Percentiles rank a stretch among this genome's conserved stretches.
Conservation (phyloP, 306 rosid species). For the Dalbergia oliveri region DNA sequence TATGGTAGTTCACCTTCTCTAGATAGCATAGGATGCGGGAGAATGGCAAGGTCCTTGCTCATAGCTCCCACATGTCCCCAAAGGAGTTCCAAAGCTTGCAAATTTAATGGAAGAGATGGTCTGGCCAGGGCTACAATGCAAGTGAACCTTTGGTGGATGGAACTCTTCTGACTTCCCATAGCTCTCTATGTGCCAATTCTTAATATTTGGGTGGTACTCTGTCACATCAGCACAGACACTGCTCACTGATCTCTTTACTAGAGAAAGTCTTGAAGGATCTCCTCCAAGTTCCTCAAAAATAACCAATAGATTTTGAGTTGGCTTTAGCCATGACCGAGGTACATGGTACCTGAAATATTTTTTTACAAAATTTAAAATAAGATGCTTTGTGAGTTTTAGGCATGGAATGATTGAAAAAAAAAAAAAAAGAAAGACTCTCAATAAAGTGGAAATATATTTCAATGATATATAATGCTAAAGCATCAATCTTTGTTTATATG, state of each 20-base stretch:
- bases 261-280: constrained; percentile 61
- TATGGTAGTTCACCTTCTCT: constrained; percentile 62
- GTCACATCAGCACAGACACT: constrained; percentile 72
- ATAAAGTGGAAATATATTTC: no score
- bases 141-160: constrained; percentile 57
- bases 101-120: constrained; percentile 73
- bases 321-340: constrained; percentile 86
- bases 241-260: constrained; percentile 68
- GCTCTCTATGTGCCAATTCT: constrained; percentile 58
- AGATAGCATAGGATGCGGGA: constrained; percentile 60
- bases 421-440: no score
- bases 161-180: constrained; percentile 54
- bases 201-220: constrained; percentile 55
- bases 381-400: no score
- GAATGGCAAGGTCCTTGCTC: constrained; percentile 77
- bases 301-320: constrained; percentile 66
- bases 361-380: not conserved
- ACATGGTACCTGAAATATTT: constrained; percentile 81
- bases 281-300: constrained; percentile 85
- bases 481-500: no score
- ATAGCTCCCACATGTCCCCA: constrained; percentile 75
- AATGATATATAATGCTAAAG: no score
- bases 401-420: no score
- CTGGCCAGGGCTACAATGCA: constrained; percentile 72
- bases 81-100: constrained; percentile 90